Evolutionary conservation across 2,329 filamentous ascomycete species (phyloP), one percentile per base, ranked within the genome.

Genomic region (Neophaeococcomyces aloes): DNA sequence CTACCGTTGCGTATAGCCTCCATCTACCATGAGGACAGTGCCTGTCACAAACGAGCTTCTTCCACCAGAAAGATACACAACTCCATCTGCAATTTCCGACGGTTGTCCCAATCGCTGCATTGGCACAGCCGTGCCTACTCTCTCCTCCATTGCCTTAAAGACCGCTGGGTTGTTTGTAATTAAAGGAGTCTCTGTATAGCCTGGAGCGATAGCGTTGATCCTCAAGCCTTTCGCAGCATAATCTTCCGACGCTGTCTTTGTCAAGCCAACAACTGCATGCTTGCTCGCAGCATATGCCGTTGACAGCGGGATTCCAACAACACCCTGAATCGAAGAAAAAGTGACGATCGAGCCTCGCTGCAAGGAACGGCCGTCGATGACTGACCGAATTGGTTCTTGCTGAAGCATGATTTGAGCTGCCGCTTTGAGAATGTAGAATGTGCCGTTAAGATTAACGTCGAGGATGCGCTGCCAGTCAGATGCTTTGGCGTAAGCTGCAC

Each of bases 31-130:
- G 57, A 86, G 58, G 52, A 83, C 79, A 27, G 75, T 72, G 1
- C 77, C 79, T 0, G 80, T 83, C 78, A 84, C 83, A 57, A 80
- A 83, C 47, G 74, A 75, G 59, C 76, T 81, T 2, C 78, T 79
- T 54, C 81, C 75, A 53, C 76, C 79, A 17, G 83, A 64, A 52
- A 82, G 66, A 58, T 82, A 84, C 7, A 81, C 73, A 2, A 79
- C 80, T 1, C 81, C 79, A 3, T 81, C 74, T 0, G 72, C 71
- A 1, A 75, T 62, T 47, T 75, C 72, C 10, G 66, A 63, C 0
- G 69, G 63, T 2, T 59, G 63, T 0, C 71, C 72, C 68, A 73
- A 72, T 4, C 72, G 58, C 43, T 59, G 59, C 69, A 74, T 72
- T 0, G 71, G 70, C 17, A 68, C 59, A 0, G 65, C 65, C 0